Evolutionary conservation across 2,329 filamentous ascomycete species (phyloP).

Genomic region (Raffaelea deltoideospora): DNA sequence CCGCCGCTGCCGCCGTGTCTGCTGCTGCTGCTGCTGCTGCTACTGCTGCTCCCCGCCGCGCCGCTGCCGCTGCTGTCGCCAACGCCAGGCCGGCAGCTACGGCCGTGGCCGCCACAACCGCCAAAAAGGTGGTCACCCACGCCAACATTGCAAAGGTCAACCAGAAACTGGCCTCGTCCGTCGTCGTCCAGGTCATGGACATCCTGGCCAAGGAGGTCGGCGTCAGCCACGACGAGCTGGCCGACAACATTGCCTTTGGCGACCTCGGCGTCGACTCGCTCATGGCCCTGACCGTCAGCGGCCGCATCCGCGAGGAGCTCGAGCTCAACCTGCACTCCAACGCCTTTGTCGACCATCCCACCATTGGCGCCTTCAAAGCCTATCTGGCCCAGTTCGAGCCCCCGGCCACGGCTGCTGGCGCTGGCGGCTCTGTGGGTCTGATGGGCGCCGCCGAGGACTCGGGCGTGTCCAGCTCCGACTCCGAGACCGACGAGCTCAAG

Average conservation of each 20-base stretch:
- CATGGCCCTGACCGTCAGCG: constrained; percentile 42
- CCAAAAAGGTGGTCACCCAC: constrained; percentile 27
- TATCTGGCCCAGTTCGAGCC: constrained; percentile 25
- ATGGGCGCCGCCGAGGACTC: constrained; percentile 13
- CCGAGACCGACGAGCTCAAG: constrained; percentile 27
- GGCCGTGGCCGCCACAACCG: constrained; percentile 13
- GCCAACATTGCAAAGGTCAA: constrained; percentile 33
- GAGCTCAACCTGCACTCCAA: constrained; percentile 37
- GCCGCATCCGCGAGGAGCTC: constrained; percentile 41
- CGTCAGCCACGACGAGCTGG: constrained; percentile 36
- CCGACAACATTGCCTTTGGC: constrained; percentile 38
- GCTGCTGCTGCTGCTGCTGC: constrained; percentile 20
- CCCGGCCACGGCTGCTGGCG: too few relatives aligned
- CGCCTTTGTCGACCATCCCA: constrained; percentile 37
- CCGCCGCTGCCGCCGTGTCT: constrained; percentile 18
- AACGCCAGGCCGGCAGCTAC: too few relatives aligned
- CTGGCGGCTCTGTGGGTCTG: constrained; percentile 10
- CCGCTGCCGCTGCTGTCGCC: constrained; percentile 18
- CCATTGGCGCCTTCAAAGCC: constrained; percentile 36
- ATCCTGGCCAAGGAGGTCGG: constrained; percentile 43
- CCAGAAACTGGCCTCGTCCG: constrained; percentile 23
- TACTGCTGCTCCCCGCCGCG: constrained; percentile 13
- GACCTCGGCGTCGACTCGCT: constrained; percentile 47
- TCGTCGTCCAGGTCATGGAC: constrained; percentile 30
- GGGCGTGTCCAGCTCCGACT: constrained; percentile 24